phyloP scores from a whole-genome alignment of 1,284 basidiomycete genomes.

The Papiliotrema laurentii region DNA sequence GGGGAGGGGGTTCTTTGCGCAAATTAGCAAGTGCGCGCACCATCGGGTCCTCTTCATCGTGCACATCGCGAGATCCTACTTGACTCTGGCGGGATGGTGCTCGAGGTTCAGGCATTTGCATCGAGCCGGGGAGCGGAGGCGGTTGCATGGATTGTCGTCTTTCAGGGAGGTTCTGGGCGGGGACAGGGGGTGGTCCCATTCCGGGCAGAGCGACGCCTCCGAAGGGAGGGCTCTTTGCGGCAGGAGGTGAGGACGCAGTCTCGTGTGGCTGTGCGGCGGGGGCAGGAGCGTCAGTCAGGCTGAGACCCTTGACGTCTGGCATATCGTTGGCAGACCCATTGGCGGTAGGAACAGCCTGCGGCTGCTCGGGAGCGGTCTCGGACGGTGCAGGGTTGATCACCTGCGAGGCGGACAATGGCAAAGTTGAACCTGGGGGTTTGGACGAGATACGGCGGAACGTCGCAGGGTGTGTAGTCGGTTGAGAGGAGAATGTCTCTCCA shows the following conservation, averaged over 20 bases:
- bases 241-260: no score
- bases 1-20: slow-evolving; percentile 45
- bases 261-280: slow-evolving; percentile 4
- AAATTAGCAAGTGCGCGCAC: slow-evolving; percentile 63
- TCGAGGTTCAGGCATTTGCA: slow-evolving; percentile 36
- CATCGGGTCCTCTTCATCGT: slow-evolving; percentile 64
- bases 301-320: neutral
- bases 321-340: neutral
- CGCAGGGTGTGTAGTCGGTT: slow-evolving; percentile 41
- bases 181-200: slow-evolving; percentile 22
- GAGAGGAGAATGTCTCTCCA: slow-evolving; percentile 43
- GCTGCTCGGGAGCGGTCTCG: slow-evolving; percentile 6
- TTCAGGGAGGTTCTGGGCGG: slow-evolving; percentile 10
- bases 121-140: slow-evolving; percentile 29
- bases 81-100: slow-evolving; percentile 33
- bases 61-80: slow-evolving; percentile 35
- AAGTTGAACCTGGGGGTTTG: slow-evolving; percentile 24
- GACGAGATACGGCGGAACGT: slow-evolving; percentile 39
- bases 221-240: slow-evolving; percentile 16
- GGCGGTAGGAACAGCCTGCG: neutral
- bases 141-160: slow-evolving; percentile 22
- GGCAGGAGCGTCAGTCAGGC: slow-evolving; percentile 1
- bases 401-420: slow-evolving; percentile 4
- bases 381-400: slow-evolving; percentile 17
- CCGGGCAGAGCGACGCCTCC: slow-evolving; percentile 45